Evolutionary conservation across 768 basidiomycete species (phyloP).

Genomic region (Baorangia bicolor): DNA sequence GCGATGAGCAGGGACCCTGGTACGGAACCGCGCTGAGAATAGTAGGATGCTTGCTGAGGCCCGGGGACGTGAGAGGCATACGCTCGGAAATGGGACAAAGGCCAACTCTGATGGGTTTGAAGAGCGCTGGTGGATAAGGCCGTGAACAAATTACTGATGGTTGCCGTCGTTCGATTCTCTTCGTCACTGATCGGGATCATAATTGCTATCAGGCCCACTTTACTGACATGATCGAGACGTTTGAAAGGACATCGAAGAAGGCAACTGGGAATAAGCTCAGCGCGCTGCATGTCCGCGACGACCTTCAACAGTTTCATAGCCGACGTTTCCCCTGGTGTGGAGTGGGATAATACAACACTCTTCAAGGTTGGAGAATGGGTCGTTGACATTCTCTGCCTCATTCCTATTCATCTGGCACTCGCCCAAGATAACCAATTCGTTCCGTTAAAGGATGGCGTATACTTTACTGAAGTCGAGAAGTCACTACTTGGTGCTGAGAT

Average conservation of each 20-base stretch:
- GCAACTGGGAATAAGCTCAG: slow-evolving; percentile 44
- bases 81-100: slow-evolving; percentile 48
- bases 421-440: slow-evolving; percentile 58
- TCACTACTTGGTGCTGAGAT: slow-evolving; percentile 58
- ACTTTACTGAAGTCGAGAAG: too few species aligned
- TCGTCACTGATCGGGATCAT: too few species aligned
- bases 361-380: slow-evolving; percentile 57
- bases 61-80: slow-evolving; percentile 18
- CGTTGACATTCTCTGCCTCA: too few species aligned
- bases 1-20: too few species aligned
- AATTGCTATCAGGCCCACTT: slow-evolving; percentile 42
- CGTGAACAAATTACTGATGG: too few species aligned
- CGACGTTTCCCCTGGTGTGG: not conserved
- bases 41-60: too few species aligned
- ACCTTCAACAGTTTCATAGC: slow-evolving; percentile 24
- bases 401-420: slow-evolving; percentile 59
- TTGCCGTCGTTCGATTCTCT: slow-evolving; percentile 41
- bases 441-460: slow-evolving; percentile 60
- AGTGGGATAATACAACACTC: slow-evolving; percentile 29
- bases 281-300: slow-evolving; percentile 28
- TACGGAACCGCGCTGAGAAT: too few species aligned
- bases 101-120: too few species aligned
- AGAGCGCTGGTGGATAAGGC: too few species aligned
- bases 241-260: slow-evolving; percentile 49
- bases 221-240: slow-evolving; percentile 39